Base-by-base conservation (phyloP, 2,329 filamentous ascomycete species). In the Trichoderma koningii region DNA sequence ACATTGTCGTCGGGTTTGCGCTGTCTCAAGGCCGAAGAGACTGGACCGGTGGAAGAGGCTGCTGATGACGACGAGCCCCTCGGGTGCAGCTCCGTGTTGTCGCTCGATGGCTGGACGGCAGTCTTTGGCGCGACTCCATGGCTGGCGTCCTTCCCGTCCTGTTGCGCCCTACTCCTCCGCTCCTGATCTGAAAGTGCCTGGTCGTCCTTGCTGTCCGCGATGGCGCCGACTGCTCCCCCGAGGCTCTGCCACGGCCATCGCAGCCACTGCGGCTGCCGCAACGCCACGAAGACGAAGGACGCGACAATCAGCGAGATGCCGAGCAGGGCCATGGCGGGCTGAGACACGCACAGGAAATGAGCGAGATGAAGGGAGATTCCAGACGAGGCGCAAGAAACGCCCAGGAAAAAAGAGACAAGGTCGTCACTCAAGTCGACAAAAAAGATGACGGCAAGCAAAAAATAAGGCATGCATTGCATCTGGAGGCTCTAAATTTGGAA, bases 251-350 rank as follows among this genome's bases (percentile, higher is more conserved):
- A 65, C 42, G 38, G 53, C 63, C 72, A 72, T 41, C 72, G 69
- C 62, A 85, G 74, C 76, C 84, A 82, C 52, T 80, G 76, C 56
- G 82, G 83, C 64, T 82, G 82, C 47, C 81, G 81, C 67, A 88
- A 79, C 70, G 83, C 76, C 68, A 88, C 75, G 71, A 83, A 84
- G 52, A 88, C 80, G 63, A 88, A 76, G 0, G 86, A 86, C 50
- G 83, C 86, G 68, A 89, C 74, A 70, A 89, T 79, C 68, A 89
- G 78, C n/a, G 86, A 86, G 68, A 88, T 75, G 68, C 85, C 86
- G 67, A 89, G 70, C 70, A 87, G 74, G 68, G 79, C 83, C 85
- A 88, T 88, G 48, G 23, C 45, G 38, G 34, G 41, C 59, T 63
- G 50, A 55, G 59, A 63, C 50, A 61, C 21, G 26, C 19, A 42